phyloP scores from a whole-genome alignment of 495 filamentous ascomycete genomes.

The Penicillium desertorum region DNA sequence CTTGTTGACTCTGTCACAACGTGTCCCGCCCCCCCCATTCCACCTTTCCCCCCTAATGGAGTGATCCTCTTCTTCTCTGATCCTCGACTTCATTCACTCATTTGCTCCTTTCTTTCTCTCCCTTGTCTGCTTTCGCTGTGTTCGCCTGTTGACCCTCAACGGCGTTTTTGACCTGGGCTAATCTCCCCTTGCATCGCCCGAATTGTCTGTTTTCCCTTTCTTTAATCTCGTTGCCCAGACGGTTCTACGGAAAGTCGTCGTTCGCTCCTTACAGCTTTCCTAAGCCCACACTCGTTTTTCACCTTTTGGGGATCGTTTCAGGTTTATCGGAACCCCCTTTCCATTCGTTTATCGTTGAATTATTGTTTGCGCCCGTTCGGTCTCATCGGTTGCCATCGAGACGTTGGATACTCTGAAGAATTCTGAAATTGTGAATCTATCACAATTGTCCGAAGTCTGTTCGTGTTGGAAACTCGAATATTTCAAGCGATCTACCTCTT shows the following conservation, averaged over 20 bases:
- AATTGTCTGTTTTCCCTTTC: conserved; percentile 20
- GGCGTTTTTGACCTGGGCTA: conserved; percentile 34
- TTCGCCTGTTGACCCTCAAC: conserved; percentile 29
- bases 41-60: conserved; percentile 15
- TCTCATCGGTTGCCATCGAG: conserved; percentile 35
- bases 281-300: conserved; percentile 33
- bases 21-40: conserved; percentile 29
- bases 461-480: conserved; percentile 5
- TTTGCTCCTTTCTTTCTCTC: conserved; percentile 24
- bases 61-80: conserved; percentile 20
- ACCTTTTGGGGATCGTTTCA: conserved; percentile 30
- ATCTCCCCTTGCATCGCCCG: conserved; percentile 42
- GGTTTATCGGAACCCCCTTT: conserved; percentile 33
- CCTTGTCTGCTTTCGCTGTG: conserved; percentile 34
- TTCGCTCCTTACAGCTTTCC: conserved; percentile 44
- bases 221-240: conserved; percentile 26
- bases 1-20: conserved; percentile 20
- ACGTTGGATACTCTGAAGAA: conserved; percentile 15
- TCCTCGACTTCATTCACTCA: conserved; percentile 31
- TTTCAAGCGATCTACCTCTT: neutral
- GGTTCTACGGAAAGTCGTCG: conserved; percentile 31
- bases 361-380: conserved; percentile 16
- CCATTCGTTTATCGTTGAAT: conserved; percentile 40
- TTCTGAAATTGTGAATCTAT: neutral
- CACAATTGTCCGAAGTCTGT: neutral